Conservation (phyloP, 2,329 filamentous ascomycete species). For the Cylindrodendrum hubeiense region DNA sequence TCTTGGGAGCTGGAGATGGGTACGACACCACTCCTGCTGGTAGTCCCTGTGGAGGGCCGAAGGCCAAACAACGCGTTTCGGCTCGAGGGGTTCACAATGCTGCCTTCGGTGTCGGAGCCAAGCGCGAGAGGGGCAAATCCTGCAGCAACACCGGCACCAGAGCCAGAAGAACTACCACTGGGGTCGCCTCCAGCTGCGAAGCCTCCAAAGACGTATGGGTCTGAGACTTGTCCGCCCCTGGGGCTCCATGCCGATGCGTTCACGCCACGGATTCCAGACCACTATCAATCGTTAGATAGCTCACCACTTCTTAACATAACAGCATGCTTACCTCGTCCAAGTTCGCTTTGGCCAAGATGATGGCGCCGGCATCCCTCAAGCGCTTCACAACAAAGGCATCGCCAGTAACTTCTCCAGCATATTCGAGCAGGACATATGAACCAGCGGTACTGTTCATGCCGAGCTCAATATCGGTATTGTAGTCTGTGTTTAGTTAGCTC, state of each 20-base stretch:
- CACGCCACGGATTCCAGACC: background rate
- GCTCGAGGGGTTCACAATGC: constrained; percentile 1
- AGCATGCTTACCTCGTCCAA: constrained; percentile 14
- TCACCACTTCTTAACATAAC: too few relatives aligned
- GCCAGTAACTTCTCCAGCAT: background rate
- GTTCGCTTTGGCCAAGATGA: constrained; percentile 38
- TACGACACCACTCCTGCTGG: constrained; percentile 8
- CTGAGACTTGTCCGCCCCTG: constrained; percentile 4
- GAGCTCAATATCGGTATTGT: constrained; percentile 27
- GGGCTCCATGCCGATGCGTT: constrained; percentile 12
- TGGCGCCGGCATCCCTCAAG: constrained; percentile 34
- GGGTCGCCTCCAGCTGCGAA: constrained; percentile 4
- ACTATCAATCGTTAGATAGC: background rate
- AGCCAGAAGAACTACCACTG: constrained; percentile 4
- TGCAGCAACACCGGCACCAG: constrained; percentile 1
- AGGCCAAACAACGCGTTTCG: constrained; percentile 1
- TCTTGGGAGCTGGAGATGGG: constrained; percentile 10
- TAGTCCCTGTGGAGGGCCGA: constrained; percentile 4
- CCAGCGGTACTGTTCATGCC: constrained; percentile 39
- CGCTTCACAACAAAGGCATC: constrained; percentile 31
- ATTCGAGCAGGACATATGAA: constrained; percentile 31
- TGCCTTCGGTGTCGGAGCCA: constrained; percentile 5
- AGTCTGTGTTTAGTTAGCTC: constrained; percentile 18
- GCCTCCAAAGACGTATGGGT: background rate
- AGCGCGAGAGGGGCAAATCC: constrained; percentile 8